These are phyloP conservation scores for Sphagnum tenellum DNA, from an alignment of 225 moss, liverwort and hornwort genomes.

Conservation along the genomic window DNA sequence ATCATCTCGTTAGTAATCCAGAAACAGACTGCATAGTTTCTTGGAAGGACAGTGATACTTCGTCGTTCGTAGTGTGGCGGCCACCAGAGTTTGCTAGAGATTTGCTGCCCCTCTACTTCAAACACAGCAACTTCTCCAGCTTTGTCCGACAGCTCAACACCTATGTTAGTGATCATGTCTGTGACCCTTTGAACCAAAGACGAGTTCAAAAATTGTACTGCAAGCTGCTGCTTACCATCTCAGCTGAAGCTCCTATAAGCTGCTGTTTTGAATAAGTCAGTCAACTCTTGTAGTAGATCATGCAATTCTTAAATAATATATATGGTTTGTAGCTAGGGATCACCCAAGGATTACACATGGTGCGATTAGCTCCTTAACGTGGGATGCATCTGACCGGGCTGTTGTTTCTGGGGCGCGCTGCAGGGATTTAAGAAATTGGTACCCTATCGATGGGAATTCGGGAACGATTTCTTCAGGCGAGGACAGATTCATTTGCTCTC, in stretches of 20 bases:
- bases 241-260: not conserved
- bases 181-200: not conserved
- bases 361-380: not conserved
- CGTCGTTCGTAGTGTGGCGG: slow-evolving; percentile 48
- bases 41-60: slow-evolving; percentile 41
- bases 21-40: slow-evolving; percentile 47
- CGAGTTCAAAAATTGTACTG: not conserved
- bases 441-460: slow-evolving; percentile 58
- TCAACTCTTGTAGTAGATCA: not conserved
- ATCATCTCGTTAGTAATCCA: slow-evolving; percentile 45
- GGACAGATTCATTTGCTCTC: slow-evolving; percentile 42
- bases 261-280: not conserved
- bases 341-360: no score
- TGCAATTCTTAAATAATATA: not conserved
- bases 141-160: slow-evolving; percentile 62
- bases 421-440: slow-evolving; percentile 57
- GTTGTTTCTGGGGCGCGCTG: not conserved
- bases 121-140: slow-evolving; percentile 68
- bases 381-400: not conserved
- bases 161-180: slow-evolving; percentile 30
- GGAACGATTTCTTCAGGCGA: slow-evolving; percentile 50
- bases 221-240: not conserved
- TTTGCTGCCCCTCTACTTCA: slow-evolving; percentile 59
- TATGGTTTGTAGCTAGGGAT: no score
- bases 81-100: slow-evolving; percentile 54